Conservation (phyloP, 768 basidiomycete genomes). For the Leccinum barrowsii region DNA sequence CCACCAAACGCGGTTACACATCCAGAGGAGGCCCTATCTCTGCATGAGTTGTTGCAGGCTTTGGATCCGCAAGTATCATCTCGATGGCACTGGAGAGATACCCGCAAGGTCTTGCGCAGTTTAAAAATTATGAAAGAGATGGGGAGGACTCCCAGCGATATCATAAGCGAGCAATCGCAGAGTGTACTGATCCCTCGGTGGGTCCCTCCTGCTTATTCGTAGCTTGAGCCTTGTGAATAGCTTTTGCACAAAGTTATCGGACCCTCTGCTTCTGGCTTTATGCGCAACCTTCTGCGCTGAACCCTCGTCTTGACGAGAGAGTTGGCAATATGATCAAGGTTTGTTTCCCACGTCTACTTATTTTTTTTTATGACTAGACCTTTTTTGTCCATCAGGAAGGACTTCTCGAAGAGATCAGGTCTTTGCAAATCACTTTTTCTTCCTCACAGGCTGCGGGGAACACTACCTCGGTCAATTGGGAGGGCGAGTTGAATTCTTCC, state of each 20-base stretch:
- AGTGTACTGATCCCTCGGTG: conserved; percentile 50
- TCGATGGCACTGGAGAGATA: conserved; percentile 96
- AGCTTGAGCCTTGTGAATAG: neutral
- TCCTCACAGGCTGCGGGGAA: neutral
- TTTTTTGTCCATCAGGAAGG: conserved; percentile 50
- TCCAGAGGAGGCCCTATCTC: conserved; percentile 54
- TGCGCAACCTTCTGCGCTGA: conserved; percentile 59
- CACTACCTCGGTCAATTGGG: neutral
- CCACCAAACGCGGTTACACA: conserved; percentile 54
- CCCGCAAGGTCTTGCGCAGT: conserved; percentile 82
- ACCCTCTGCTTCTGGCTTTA: conserved; percentile 92
- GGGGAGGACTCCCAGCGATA: conserved; percentile 61
- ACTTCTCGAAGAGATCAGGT: conserved; percentile 72
- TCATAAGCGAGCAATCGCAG: conserved; percentile 60
- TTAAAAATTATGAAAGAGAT: conserved; percentile 74
- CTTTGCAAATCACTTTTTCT: conserved; percentile 37
- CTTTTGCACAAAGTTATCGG: conserved; percentile 54
- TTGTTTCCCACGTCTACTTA: neutral
- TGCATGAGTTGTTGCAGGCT: conserved; percentile 60
- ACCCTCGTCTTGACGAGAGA: conserved; percentile 68
- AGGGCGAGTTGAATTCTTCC: neutral
- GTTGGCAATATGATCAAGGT: conserved; percentile 92
- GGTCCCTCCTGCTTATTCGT: neutral
- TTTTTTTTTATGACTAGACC: neutral
- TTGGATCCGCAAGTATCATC: conserved; percentile 73